Evolutionary conservation across 164 flowering plant species (phyloP).

Genomic region (Aristolochia californica): DNA sequence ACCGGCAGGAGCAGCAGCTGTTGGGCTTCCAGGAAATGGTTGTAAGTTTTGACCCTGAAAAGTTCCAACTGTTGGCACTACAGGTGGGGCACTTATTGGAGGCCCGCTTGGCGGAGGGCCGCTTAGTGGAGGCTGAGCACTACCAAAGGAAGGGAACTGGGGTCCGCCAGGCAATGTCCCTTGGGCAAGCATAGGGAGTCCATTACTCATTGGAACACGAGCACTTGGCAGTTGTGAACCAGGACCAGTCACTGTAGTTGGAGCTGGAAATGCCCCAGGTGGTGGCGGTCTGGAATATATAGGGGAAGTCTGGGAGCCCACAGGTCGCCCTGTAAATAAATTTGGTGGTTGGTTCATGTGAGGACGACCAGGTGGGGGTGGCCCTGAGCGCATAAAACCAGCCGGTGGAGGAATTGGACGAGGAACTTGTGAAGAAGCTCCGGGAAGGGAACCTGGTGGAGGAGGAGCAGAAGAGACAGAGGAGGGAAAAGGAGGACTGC

Average conservation of each 20-base stretch:
- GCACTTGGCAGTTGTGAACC: slow-evolving; percentile 25
- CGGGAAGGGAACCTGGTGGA: slow-evolving; percentile 17
- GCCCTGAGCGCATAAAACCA: slow-evolving; percentile 21
- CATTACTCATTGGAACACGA: slow-evolving; percentile 34
- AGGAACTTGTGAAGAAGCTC: slow-evolving; percentile 12
- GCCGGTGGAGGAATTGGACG: slow-evolving; percentile 28
- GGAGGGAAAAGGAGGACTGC: slow-evolving; percentile 22
- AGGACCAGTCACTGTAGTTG: slow-evolving; percentile 21
- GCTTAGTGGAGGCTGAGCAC: slow-evolving; percentile 27
- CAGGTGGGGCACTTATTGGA: slow-evolving; percentile 39
- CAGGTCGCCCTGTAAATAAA: slow-evolving; percentile 34
- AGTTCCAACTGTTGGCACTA: slow-evolving; percentile 11
- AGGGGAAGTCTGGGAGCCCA: slow-evolving; percentile 39
- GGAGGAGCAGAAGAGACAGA: slow-evolving; percentile 9
- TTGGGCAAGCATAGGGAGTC: slow-evolving; percentile 36
- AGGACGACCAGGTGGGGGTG: slow-evolving; percentile 23
- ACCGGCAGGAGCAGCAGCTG: slow-evolving; percentile 10
- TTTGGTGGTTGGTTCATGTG: slow-evolving; percentile 28
- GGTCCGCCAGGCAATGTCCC: slow-evolving; percentile 27
- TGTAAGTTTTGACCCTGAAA: slow-evolving; percentile 7
- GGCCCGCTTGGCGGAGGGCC: slow-evolving; percentile 35
- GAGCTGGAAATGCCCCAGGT: slow-evolving; percentile 23
- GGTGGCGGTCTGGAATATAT: slow-evolving; percentile 40
- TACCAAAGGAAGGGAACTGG: slow-evolving; percentile 29
- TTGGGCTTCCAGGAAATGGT: slow-evolving; percentile 16